phyloP scores from a whole-genome alignment of 495 filamentous ascomycete species.

The Podospora pseudopauciseta region DNA sequence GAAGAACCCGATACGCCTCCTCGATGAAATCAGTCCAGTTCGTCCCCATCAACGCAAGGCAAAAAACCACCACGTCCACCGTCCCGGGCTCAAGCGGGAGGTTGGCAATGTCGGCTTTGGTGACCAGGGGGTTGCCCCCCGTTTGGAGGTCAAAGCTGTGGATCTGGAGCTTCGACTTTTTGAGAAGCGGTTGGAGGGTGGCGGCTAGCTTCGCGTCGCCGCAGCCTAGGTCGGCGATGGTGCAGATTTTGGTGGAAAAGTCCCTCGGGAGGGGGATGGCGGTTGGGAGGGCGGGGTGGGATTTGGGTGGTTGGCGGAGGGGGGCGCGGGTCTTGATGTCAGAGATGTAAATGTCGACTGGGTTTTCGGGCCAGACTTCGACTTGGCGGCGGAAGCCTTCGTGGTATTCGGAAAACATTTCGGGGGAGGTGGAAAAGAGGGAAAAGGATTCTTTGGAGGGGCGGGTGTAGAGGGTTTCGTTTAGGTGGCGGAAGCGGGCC shows the following conservation, averaged over 20 bases:
- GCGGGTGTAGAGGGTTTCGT: conserved; percentile 91
- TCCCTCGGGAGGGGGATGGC: conserved; percentile 31
- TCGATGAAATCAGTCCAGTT: conserved; percentile 96
- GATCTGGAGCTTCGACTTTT: conserved; percentile 40
- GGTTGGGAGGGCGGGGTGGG: conserved; percentile 16
- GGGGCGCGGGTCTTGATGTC: conserved; percentile 57
- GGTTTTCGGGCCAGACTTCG: conserved; percentile 91
- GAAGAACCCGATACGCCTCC: conserved; percentile 84
- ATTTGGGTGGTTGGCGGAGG: conserved; percentile 26
- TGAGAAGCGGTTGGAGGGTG: conserved; percentile 58
- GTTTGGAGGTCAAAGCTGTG: conserved; percentile 54
- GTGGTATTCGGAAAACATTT: conserved; percentile 93
- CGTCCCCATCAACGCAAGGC: conserved; percentile 95
- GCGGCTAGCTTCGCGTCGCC: conserved; percentile 65
- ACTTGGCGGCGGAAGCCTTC: conserved; percentile 92
- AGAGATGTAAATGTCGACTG: conserved; percentile 75
- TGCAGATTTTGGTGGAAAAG: conserved; percentile 55
- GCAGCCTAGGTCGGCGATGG: conserved; percentile 68
- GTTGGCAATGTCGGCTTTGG: conserved; percentile 80
- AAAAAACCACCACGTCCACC: conserved; percentile 87
- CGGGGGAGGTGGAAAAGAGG: conserved; percentile 75
- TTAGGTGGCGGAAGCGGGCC: conserved; percentile 94
- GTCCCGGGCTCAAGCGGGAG: conserved; percentile 61
- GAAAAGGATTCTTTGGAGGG: conserved; percentile 73
- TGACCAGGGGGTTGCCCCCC: conserved; percentile 63